Evolutionary conservation across 2,329 filamentous ascomycete genomes (phyloP), one percentile per base, ranked within the genome.

Genomic region (Colletotrichum phormii): DNA sequence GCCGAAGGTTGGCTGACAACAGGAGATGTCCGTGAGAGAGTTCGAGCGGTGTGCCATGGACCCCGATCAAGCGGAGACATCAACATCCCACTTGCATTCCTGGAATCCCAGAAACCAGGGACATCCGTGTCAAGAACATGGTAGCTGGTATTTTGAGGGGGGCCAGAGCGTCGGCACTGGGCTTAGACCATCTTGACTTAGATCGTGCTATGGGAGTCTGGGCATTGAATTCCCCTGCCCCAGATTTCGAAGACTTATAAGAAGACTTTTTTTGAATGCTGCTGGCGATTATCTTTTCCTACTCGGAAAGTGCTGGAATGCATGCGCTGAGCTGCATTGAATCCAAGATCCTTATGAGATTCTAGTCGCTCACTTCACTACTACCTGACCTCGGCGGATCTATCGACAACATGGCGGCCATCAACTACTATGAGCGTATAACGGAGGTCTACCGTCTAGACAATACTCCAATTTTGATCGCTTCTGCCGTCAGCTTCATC

Each of bases 391-490:
- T 42, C 37, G 18, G 13, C 18, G 37, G 6, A 22, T 11, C 18
- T 11, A 49, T 1, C 3, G 26, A 15, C 51, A 54, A 64, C 4
- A 67, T 67, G 68, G 2, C 37, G 13, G 18, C 9, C 22, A 63
- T 67, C 49, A 37, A 67, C 55, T 67, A 49, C 35, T 67, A 71
- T 15, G 33, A 71, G 22, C 53, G 64, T 6, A 29, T 71, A 7
- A 57, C 51, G 6, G 55, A 62, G 58, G 51, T 61, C 31, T 61
- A 51, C 22, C 60, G 46, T 7, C n/a, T 71, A 1, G 68, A 71
- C 49, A 71, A 71, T 26, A 71, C 57, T 9, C 64, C 57, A 2
- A 7, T 67, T 1, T 29, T 71, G 1, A 2, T 71, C 5, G 49
- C 64, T 1, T 18, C 51, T 5, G 58, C 51, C 18, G 53, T 57